Percentiles rank a stretch among this genome's conserved stretches.
Conservation (phyloP, 2,329 filamentous ascomycete species). For the Paraconiothyrium brasiliense region DNA sequence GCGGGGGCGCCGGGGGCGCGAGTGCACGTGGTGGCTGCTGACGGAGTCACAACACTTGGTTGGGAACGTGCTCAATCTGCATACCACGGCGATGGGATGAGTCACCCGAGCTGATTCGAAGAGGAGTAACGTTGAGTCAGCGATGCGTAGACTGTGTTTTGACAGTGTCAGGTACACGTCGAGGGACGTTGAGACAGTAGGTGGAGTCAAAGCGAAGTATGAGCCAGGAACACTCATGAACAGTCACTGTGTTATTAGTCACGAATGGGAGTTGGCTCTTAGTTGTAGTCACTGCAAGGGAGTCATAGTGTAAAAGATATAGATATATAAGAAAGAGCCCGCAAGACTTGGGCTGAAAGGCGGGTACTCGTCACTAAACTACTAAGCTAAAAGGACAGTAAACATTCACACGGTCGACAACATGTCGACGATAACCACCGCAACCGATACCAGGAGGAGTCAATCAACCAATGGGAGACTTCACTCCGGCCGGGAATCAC, state of each 20-base stretch:
- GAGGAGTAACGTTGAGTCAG: background rate
- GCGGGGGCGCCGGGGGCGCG: too few species aligned
- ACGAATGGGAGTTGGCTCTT: background rate
- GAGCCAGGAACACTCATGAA: background rate
- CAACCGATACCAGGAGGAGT: constrained; percentile 46
- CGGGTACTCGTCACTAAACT: background rate
- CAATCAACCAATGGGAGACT: constrained; percentile 51
- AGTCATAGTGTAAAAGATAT: constrained; percentile 5
- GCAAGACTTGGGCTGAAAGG: constrained; percentile 3
- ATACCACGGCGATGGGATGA: too few species aligned
- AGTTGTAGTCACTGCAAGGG: background rate
- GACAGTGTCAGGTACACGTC: background rate
- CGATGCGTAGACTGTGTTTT: background rate
- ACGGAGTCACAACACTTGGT: too few species aligned
- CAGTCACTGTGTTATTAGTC: background rate
- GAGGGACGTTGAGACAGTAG: background rate
- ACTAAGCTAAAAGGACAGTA: constrained; percentile 15
- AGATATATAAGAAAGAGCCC: constrained; percentile 7
- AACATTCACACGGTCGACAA: constrained; percentile 11
- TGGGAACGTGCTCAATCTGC: too few species aligned
- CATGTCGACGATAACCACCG: constrained; percentile 15
- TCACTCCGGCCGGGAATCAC: constrained; percentile 36
- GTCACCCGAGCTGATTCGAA: too few species aligned
- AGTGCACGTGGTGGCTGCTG: too few species aligned
- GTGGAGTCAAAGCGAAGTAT: background rate